Conservation (phyloP, 2,329 filamentous ascomycete species). For the Periconia macrospinosa region DNA sequence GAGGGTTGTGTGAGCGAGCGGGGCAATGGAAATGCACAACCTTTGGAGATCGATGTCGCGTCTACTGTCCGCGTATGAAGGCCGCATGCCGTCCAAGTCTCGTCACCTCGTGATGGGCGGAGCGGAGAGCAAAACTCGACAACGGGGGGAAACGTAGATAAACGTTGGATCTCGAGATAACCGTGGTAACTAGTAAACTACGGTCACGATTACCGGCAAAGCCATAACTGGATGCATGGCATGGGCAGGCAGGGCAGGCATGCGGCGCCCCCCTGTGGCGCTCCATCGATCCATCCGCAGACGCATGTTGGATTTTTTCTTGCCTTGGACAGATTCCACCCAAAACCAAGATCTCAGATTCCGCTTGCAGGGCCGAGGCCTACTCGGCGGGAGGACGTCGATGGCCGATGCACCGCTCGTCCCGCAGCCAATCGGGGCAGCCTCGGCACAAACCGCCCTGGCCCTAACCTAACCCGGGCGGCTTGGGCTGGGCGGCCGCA, state of each 20-base stretch:
- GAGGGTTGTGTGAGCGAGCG: background rate
- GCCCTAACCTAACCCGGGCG: no score
- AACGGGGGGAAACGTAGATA: background rate
- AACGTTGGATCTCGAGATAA: background rate
- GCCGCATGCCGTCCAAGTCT: slow-evolving; percentile 3
- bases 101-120: background rate
- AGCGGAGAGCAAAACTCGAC: background rate
- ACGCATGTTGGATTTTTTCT: background rate
- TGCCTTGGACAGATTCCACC: background rate
- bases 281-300: no score
- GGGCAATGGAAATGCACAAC: slow-evolving; percentile 8
- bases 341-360: background rate
- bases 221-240: no score
- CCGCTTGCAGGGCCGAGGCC: background rate
- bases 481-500: no score
- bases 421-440: background rate
- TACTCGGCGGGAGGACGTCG: background rate
- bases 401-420: background rate
- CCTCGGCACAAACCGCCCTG: no score
- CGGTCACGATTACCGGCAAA: background rate
- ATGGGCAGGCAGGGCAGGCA: background rate
- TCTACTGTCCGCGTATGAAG: slow-evolving; percentile 15
- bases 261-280: background rate
- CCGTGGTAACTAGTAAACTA: background rate
- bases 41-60: slow-evolving; percentile 34